phyloP scores from a whole-genome alignment of 1,284 basidiomycete species.

The Austroboletus niveus region DNA sequence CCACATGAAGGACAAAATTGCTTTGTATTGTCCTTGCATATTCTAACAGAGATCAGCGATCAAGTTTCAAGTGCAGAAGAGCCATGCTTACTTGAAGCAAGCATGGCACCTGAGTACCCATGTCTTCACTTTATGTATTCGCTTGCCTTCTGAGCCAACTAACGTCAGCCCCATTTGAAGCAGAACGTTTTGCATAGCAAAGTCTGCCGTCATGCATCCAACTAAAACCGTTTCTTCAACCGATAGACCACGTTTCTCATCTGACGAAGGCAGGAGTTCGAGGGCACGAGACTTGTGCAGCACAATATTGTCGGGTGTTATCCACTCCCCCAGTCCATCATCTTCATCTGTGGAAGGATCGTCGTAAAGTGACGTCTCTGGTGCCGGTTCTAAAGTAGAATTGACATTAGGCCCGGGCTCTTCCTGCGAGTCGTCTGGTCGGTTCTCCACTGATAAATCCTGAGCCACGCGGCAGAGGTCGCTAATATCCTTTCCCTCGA shows the following conservation, averaged over 20 bases:
- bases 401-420: constrained; percentile 4
- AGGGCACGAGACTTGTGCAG: constrained; percentile 89
- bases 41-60: constrained; percentile 45
- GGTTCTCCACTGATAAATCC: constrained; percentile 13
- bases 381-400: constrained; percentile 4
- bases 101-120: constrained; percentile 98
- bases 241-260: constrained; percentile 40
- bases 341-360: constrained; percentile 69
- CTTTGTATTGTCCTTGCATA: constrained; percentile 93
- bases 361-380: constrained; percentile 51
- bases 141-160: constrained; percentile 89
- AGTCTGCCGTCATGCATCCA: constrained; percentile 98
- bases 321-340: constrained; percentile 94
- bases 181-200: constrained; percentile 98
- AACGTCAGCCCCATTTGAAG: constrained; percentile 93
- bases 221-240: constrained; percentile 52
- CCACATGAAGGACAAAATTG: constrained; percentile 99
- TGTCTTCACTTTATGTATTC: constrained; percentile 89
- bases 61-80: background rate
- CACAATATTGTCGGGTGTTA: constrained; percentile 88
- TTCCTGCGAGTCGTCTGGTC: background rate
- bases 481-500: background rate
- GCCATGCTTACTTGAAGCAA: constrained; percentile 90
- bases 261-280: constrained; percentile 65
- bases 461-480: constrained; percentile 12